These are phyloP conservation scores for Saccharomycopsis sp. DNA, from an alignment of 805 yeast species.

Conservation along the genomic window DNA sequence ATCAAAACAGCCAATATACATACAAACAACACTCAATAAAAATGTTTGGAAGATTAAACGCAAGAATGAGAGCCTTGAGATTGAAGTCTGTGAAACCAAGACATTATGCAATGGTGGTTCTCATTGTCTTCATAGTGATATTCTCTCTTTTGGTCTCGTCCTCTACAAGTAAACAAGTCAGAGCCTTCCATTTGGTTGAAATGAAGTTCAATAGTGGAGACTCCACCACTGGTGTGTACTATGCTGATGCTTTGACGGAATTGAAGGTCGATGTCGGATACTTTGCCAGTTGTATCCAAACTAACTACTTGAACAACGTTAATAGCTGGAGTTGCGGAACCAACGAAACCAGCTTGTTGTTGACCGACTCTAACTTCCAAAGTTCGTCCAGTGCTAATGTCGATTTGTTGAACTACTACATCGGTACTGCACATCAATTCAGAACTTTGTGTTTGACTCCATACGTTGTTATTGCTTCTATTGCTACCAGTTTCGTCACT, in stretches of 20 bases:
- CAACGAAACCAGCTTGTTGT: constrained; percentile 17
- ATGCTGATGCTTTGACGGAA: constrained; percentile 21
- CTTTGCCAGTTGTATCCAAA: constrained; percentile 20
- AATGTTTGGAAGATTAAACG: constrained; percentile 2
- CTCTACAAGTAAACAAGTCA: constrained; percentile 13
- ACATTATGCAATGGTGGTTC: constrained; percentile 18
- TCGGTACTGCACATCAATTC: constrained; percentile 18
- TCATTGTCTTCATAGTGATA: constrained; percentile 17
- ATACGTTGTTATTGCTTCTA: constrained; percentile 19
- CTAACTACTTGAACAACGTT: constrained; percentile 14
- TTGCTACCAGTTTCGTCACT: constrained; percentile 17
- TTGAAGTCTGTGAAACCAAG: constrained; percentile 17
- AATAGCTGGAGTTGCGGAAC: constrained; percentile 19
- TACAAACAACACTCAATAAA: not conserved
- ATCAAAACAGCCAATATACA: too few species aligned
- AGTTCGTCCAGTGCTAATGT: constrained; percentile 11
- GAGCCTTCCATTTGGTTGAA: constrained; percentile 16
- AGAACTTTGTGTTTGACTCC: constrained; percentile 21
- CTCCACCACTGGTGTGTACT: constrained; percentile 15
- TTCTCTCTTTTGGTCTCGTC: constrained; percentile 15
- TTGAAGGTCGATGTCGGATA: constrained; percentile 21
- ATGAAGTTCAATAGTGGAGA: constrained; percentile 18
- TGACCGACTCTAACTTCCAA: constrained; percentile 17
- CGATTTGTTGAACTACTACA: constrained; percentile 14
- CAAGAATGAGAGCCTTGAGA: constrained; percentile 4